Evolutionary conservation across 1,284 basidiomycete species (phyloP), one percentile per base, ranked within the genome.

Genomic region (Rugosomyces carneus): DNA sequence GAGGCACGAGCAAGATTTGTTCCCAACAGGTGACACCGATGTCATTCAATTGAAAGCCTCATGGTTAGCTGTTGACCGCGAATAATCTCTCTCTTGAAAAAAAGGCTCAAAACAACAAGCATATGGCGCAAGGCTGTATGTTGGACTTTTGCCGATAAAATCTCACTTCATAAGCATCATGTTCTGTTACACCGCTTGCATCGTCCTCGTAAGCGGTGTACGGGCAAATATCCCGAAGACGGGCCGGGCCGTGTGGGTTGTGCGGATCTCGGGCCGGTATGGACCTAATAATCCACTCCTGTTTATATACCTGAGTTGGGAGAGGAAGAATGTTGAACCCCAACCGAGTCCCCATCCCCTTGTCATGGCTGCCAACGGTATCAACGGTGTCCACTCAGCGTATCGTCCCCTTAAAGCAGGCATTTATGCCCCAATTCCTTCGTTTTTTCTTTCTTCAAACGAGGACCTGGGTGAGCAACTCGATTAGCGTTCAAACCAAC

Each of bases 361-460:
- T 40, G 37, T 39, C 53, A 75, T 77, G 73, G 61, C 68, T 48
- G 59, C 64, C 40, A 73, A 67, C 61, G 63, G 66, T 50, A 53
- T 59, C n/a, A 63, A 64, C 44, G 57, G 55, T 24, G 40, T 50
- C 23, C 47, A 56, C 15, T 26, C 54, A 8, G 52, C 60, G 39
- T 57, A 57, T 51, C 79, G 85, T 45, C 73, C 76, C n/a, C 70
- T 93, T 53, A 77, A 71, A 51, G 65, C 89, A 13, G 91, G 92
- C 37, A 80, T 93, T 45, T 93, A 79, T 66, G 86, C 88, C 9
- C 92, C 92, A 19, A 81, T 92, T 57, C 90, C 87, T 8, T 82
- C 89, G 8, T 94, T 94, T 68, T 93, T 93, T 69, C 65, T 81
- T 36, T 75, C 76, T 6, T 71, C 73, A 34, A 74, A 80, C 41